Evolutionary conservation across 208 protist species (phyloP).

Genomic region (Leishmania major): DNA sequence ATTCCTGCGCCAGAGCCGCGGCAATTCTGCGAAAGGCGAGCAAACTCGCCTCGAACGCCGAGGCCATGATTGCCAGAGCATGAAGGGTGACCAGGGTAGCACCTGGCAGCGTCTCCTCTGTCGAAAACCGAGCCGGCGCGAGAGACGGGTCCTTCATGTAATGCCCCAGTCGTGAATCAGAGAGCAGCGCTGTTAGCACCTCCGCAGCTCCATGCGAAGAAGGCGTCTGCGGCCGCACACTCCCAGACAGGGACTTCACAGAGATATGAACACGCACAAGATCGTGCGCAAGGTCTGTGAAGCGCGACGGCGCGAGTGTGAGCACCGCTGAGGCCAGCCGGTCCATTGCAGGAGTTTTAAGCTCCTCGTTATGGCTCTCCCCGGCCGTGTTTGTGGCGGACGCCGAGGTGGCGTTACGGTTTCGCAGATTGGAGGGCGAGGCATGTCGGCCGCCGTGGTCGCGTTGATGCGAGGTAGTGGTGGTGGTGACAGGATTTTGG

Average conservation of each 20-base stretch:
- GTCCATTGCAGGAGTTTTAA: not conserved
- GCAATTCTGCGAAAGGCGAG: not conserved
- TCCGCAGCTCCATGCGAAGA: not conserved
- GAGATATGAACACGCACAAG: constrained; percentile 4
- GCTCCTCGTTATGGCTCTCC: too few relatives aligned
- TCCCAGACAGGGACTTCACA: too few relatives aligned
- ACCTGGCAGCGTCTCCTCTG: not conserved
- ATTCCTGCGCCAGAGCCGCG: not conserved
- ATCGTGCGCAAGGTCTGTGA: not conserved
- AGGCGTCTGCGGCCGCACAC: not conserved
- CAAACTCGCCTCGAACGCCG: constrained; percentile 15
- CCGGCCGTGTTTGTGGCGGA: not conserved
- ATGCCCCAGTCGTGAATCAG: not conserved
- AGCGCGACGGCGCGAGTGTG: not conserved
- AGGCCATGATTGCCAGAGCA: constrained; percentile 5
- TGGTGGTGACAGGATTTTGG: not conserved
- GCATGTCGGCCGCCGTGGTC: not conserved
- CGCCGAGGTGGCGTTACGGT: not conserved
- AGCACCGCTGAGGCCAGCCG: not conserved
- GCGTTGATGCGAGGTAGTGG: not conserved
- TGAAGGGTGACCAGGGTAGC: not conserved
- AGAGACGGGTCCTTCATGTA: not conserved
- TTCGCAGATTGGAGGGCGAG: not conserved
- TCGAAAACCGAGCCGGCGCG: not conserved
- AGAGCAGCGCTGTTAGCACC: not conserved